Base-by-base conservation (phyloP, 2,329 filamentous ascomycete genomes). In the Lachnellula suecica region DNA sequence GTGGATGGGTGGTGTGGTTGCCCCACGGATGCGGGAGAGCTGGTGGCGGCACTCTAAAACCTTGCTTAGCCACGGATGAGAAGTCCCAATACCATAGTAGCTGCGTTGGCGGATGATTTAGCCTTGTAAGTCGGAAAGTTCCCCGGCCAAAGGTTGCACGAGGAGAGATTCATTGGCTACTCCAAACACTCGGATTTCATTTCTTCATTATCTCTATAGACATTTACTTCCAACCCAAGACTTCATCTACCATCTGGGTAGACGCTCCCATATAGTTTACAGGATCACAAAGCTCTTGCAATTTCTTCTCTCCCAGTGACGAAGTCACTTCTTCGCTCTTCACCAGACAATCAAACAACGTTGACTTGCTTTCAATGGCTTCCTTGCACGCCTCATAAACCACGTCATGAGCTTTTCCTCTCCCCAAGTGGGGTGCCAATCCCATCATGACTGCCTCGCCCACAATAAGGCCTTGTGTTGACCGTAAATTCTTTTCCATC, bases 361-460 rank as follows among this genome's bases (percentile, higher is more conserved):
- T 68, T 4, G 60, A 66, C 13, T 71, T 64, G 17, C 66, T 69
- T 58, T 79, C 77, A 48, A 78, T 78, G 40, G 72, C 73, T 56
- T 71, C 67, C 54, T 72, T 74, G 60, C 79, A 83, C 2, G 78
- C 78, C 54, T 74, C 73, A 44, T 83, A 83, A 2, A 83, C 78
- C 34, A 80, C 68, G 58, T 82, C 79, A 62, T 82, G 79, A 2
- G 79, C 79, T 17, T 72, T 69, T 53, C 79, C 76, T 13, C 79
- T 69, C 8, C 79, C 79, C 37, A 79, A 66, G 64, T 74, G 68
- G 15, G 72, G 71, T n/a, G 78, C 80, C 45, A 83, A 68, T 1
- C 72, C 75, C 80, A 83, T 82, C 79, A 83, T 82, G n/a, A 83
- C 77, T 2, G 79, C 78, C 66, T 83, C 80, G 0, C 72, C 79